phyloP scores from a whole-genome alignment of 306 rosid genomes.

The Gillenia trifoliata region DNA sequence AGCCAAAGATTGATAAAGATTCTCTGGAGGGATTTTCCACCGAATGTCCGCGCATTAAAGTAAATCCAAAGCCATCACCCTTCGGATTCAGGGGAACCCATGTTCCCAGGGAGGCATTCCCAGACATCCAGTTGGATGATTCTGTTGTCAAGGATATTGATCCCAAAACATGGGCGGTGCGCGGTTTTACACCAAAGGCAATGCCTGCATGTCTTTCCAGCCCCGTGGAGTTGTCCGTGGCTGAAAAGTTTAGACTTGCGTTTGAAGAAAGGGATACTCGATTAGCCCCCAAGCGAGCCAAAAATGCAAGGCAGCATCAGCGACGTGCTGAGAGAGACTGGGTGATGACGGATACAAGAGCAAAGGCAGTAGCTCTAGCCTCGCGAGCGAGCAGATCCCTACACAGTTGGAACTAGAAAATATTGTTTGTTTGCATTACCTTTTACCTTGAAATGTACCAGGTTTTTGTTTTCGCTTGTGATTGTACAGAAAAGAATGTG shows the following conservation, averaged over 20 bases:
- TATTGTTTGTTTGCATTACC: not conserved
- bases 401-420: slow-evolving; percentile 27
- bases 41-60: slow-evolving; percentile 79
- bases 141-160: slow-evolving; percentile 49
- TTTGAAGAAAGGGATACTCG: slow-evolving; percentile 84
- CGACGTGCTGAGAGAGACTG: slow-evolving; percentile 74
- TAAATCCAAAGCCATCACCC: slow-evolving; percentile 69
- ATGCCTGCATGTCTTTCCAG: slow-evolving; percentile 25
- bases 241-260: slow-evolving; percentile 88
- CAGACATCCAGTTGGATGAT: slow-evolving; percentile 49
- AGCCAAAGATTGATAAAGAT: slow-evolving; percentile 68
- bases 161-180: slow-evolving; percentile 68
- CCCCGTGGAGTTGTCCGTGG: slow-evolving; percentile 57
- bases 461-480: not conserved
- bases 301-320: slow-evolving; percentile 83
- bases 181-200: slow-evolving; percentile 36
- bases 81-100: slow-evolving; percentile 52
- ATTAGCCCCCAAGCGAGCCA: slow-evolving; percentile 85
- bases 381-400: slow-evolving; percentile 64
- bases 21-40: slow-evolving; percentile 52
- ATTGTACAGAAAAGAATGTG: not conserved
- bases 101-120: slow-evolving; percentile 77
- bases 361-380: slow-evolving; percentile 73
- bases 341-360: slow-evolving; percentile 56
- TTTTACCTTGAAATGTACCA: not conserved